phyloP scores from a whole-genome alignment of 2,329 filamentous ascomycete species.

The Penicillium sumatraense region DNA sequence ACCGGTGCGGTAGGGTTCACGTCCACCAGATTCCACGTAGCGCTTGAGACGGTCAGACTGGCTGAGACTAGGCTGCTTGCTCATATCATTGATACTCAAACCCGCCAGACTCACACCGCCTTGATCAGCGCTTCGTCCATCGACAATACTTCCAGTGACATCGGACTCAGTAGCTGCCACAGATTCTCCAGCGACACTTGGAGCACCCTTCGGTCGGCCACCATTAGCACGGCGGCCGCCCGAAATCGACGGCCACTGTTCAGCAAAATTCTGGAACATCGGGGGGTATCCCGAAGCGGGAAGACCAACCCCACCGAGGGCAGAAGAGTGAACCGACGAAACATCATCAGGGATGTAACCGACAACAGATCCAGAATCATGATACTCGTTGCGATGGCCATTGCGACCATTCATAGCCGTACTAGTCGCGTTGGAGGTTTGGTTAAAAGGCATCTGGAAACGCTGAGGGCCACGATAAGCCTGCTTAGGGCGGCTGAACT shows the following conservation, averaged over 20 bases:
- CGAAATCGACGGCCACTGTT: constrained; percentile 85
- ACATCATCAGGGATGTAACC: constrained; percentile 97
- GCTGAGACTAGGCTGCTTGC: constrained; percentile 74
- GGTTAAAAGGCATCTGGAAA: constrained; percentile 79
- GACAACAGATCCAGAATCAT: constrained; percentile 84
- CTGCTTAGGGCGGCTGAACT: constrained; percentile 93
- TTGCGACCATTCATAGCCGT: constrained; percentile 58
- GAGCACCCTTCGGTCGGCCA: constrained; percentile 67
- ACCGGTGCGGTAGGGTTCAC: constrained; percentile 58
- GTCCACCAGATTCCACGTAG: constrained; percentile 85
- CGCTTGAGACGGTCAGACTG: constrained; percentile 92
- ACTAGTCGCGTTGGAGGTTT: constrained; percentile 64
- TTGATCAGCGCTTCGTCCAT: constrained; percentile 71
- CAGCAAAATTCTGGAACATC: constrained; percentile 94
- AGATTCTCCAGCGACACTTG: constrained; percentile 88
- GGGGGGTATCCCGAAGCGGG: constrained; percentile 82
- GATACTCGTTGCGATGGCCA: constrained; percentile 57
- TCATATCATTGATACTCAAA: constrained; percentile 72
- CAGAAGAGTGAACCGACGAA: constrained; percentile 91
- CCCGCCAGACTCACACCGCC: constrained; percentile 88
- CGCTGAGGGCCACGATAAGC: constrained; percentile 87
- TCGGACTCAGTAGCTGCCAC: constrained; percentile 92
- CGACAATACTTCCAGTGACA: constrained; percentile 76
- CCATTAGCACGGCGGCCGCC: constrained; percentile 68
- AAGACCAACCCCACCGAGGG: constrained; percentile 82